Base-by-base conservation (phyloP, 768 basidiomycete genomes). In the Panus rudis region DNA sequence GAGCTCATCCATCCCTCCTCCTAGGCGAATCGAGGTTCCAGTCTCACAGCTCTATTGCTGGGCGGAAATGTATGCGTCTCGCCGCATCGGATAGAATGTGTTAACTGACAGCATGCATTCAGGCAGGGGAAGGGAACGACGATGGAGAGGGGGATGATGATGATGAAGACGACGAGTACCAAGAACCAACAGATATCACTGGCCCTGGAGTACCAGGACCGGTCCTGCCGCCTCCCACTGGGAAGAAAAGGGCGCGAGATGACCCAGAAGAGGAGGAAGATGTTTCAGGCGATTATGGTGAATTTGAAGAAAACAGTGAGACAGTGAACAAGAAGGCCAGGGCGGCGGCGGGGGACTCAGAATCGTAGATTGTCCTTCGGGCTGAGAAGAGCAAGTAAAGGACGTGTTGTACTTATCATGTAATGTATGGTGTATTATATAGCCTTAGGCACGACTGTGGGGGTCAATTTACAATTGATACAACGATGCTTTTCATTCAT, bases 311-410 rank as follows among this genome's bases (percentile, higher is more conserved):
- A 42, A 54, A 46, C 22, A 54, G 61, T 24, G 63, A 61, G 46
- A 54, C 53, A 3, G 62, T 65, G 35, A 62, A 59, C 51, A 64
- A 63, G 60, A 58, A 60, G 48, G 63, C 63, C 23, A 55, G 53
- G 19, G 50, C 50, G 16, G 49, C 49, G 17, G 47, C 42, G 6
- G 43, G 45, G n/a, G 49, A 50, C n/a, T 20, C 33, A 8, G 33
- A 35, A 20, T 20, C 16, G n/a, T 14, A 35, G 33, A 7, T 30
- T 30, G 28, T 30, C 28, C n/a, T n/a, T n/a, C 28, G n/a, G 28
- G 28, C 10, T n/a, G n/a, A 30, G n/a, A n/a, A n/a, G n/a, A n/a
- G n/a, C n/a, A n/a, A n/a, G n/a, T n/a, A n/a, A n/a, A n/a, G n/a
- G n/a, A n/a, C n/a, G n/a, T n/a, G n/a, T n/a, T n/a, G n/a, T n/a